phyloP scores from a whole-genome alignment of 108 stramenopile genomes.

The Mayamaea pseudoterrestris region DNA sequence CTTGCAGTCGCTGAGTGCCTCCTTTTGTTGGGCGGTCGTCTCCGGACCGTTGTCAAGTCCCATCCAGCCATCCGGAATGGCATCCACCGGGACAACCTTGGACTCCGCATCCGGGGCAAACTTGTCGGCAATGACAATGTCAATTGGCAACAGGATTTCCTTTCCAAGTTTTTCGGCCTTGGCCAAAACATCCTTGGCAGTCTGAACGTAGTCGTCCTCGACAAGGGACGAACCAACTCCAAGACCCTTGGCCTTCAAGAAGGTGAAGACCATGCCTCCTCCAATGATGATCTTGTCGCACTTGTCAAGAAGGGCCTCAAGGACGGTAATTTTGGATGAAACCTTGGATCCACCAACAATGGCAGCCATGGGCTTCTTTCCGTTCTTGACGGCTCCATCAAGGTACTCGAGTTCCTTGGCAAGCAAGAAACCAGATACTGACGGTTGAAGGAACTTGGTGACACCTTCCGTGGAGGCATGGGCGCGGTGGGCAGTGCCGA shows the following conservation, averaged over 20 bases:
- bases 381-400: constrained; percentile 89
- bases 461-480: constrained; percentile 99
- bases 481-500: constrained; percentile 99
- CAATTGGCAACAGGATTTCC: constrained; percentile 88
- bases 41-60: constrained; percentile 98
- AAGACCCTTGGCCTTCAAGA: constrained; percentile 96
- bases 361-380: constrained; percentile 97
- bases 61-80: constrained; percentile 99
- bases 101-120: constrained; percentile 85
- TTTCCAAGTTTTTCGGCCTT: constrained; percentile 89
- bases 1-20: constrained; percentile 81
- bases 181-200: constrained; percentile 90
- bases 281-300: constrained; percentile 98
- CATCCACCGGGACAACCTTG: constrained; percentile 69
- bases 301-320: constrained; percentile 97
- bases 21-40: constrained; percentile 77
- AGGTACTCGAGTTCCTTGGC: constrained; percentile 99
- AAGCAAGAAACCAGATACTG: constrained; percentile 91
- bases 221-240: constrained; percentile 88
- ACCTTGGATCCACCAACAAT: constrained; percentile 99
- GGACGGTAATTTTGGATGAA: constrained; percentile 98
- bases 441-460: constrained; percentile 82
- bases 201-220: constrained; percentile 95
- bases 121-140: constrained; percentile 89
- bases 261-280: constrained; percentile 99